Percentiles rank a stretch among this genome's conserved stretches.
These are phyloP conservation scores for Zanthoxylum bungeanum DNA, from an alignment of 345 rosid genomes.

Conservation along the genomic window DNA sequence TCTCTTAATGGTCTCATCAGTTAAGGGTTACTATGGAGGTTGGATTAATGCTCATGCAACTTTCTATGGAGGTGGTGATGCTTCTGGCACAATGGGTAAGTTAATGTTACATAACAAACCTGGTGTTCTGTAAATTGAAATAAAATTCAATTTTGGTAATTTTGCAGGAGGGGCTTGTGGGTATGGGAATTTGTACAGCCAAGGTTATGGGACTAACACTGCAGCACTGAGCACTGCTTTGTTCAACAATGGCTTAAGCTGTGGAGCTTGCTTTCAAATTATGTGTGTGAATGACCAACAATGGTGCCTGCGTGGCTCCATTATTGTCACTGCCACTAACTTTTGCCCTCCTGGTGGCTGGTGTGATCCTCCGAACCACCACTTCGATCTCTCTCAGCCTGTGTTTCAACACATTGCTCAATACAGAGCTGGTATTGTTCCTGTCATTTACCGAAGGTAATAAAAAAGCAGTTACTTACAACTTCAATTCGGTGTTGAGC, in stretches of 20 bases:
- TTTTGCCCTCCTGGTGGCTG: slow-evolving; percentile 91
- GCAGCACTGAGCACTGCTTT: slow-evolving; percentile 74
- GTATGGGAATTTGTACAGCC: slow-evolving; percentile 67
- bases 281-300: slow-evolving; percentile 65
- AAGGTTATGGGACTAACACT: slow-evolving; percentile 67
- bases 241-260: slow-evolving; percentile 58
- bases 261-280: slow-evolving; percentile 65
- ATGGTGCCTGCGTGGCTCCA: slow-evolving; percentile 68
- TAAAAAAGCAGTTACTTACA: no score
- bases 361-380: slow-evolving; percentile 76
- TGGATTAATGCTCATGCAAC: slow-evolving; percentile 81
- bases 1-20: slow-evolving; percentile 27
- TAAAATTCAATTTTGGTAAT: not conserved
- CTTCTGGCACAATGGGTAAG: slow-evolving; percentile 87
- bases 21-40: slow-evolving; percentile 40
- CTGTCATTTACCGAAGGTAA: slow-evolving; percentile 74
- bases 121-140: no score
- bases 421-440: slow-evolving; percentile 67
- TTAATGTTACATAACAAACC: not conserved
- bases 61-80: slow-evolving; percentile 78
- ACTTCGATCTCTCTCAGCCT: slow-evolving; percentile 81
- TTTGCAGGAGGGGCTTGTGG: slow-evolving; percentile 77
- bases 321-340: slow-evolving; percentile 75
- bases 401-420: slow-evolving; percentile 63
- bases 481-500: no score